Conservation (phyloP, 2,329 filamentous ascomycete species). For the Apiospora arundinis region DNA sequence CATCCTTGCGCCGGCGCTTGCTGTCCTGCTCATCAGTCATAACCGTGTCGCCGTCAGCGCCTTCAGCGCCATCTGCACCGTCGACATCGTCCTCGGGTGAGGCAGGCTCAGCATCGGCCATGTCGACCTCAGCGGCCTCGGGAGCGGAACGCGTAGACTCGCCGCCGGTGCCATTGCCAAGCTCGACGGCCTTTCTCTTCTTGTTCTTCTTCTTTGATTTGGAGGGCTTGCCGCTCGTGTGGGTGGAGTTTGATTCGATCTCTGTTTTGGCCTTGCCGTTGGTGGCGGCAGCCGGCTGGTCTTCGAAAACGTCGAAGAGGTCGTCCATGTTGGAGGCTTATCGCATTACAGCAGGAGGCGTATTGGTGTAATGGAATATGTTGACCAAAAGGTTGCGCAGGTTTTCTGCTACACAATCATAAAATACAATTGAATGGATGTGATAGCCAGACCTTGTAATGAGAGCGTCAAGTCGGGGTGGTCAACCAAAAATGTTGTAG, state of each 20-base stretch:
- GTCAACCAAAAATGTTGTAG: background rate
- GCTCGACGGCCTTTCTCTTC: conserved; percentile 86
- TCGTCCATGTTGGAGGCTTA: conserved; percentile 68
- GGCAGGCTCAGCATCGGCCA: conserved; percentile 41
- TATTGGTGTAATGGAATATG: background rate
- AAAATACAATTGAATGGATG: background rate
- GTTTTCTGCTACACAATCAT: background rate
- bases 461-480: background rate
- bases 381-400: background rate
- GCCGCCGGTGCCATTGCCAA: conserved; percentile 59
- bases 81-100: conserved; percentile 44
- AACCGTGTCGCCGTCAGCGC: conserved; percentile 43
- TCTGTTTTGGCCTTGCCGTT: conserved; percentile 49
- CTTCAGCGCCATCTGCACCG: conserved; percentile 39
- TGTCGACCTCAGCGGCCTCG: conserved; percentile 36
- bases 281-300: conserved; percentile 53
- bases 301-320: conserved; percentile 83
- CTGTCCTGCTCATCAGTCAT: conserved; percentile 55
- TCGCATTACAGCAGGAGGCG: conserved; percentile 24
- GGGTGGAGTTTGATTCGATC: conserved; percentile 36
- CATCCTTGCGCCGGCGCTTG: conserved; percentile 70
- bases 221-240: conserved; percentile 38
- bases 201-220: conserved; percentile 66
- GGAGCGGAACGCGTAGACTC: conserved; percentile 43
- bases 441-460: background rate